These are phyloP conservation scores for Russula emetica DNA, from an alignment of 768 basidiomycete species.

Conservation along the genomic window DNA sequence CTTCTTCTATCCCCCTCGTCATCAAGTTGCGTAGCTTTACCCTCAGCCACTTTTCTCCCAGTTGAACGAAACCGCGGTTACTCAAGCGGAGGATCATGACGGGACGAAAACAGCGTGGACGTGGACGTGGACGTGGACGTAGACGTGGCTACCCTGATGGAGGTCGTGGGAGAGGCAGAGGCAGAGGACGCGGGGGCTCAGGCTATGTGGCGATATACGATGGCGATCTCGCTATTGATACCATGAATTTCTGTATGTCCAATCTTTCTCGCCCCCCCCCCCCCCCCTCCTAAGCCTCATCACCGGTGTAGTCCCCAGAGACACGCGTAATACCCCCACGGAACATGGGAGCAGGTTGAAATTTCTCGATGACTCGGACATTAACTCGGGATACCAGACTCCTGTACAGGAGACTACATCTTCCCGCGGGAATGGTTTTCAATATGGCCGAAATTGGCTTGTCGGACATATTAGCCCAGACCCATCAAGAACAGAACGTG, in stretches of 20 bases:
- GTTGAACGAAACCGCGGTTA: neutral
- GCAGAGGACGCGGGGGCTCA: constrained; percentile 21
- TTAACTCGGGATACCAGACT: neutral
- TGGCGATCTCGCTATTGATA: constrained; percentile 10
- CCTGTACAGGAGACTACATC: neutral
- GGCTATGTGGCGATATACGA: constrained; percentile 12
- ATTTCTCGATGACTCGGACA: neutral
- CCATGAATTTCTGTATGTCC: constrained; percentile 4
- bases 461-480: neutral
- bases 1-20: neutral
- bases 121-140: constrained; percentile 31
- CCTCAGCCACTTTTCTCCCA: neutral
- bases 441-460: constrained; percentile 11
- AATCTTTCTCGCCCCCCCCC: neutral
- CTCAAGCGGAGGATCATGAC: neutral
- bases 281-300: constrained; percentile 6
- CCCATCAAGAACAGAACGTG: constrained; percentile 26
- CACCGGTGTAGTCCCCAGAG: neutral
- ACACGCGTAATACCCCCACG: neutral
- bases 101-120: constrained; percentile 25
- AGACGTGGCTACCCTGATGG: constrained; percentile 30
- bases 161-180: constrained; percentile 26
- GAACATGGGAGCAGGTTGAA: neutral
- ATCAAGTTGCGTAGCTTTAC: neutral
- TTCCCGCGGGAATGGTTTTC: neutral